phyloP scores from a whole-genome alignment of 306 rosid genomes.

The Lathyrus tuberosus region DNA sequence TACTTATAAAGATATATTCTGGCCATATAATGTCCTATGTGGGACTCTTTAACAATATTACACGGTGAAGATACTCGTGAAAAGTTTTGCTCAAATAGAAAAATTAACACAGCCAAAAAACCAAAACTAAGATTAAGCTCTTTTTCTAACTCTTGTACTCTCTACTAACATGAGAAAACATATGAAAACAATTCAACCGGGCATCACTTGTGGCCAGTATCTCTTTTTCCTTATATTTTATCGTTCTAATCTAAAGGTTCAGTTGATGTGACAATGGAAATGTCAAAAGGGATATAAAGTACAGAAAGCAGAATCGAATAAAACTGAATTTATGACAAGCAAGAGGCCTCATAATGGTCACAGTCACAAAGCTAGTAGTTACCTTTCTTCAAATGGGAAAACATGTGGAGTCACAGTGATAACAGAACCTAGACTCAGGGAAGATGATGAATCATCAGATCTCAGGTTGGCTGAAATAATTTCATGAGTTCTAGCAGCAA shows the following conservation, averaged over 20 bases:
- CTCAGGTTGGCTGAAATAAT: constrained; percentile 61
- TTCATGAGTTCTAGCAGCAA: constrained; percentile 95
- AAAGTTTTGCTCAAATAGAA: neutral
- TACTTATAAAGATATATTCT: too few species aligned
- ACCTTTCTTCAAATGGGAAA: constrained; percentile 97
- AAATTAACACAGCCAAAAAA: constrained; percentile 21
- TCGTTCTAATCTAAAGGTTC: constrained; percentile 29
- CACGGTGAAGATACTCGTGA: constrained; percentile 1
- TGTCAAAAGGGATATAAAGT: constrained; percentile 26
- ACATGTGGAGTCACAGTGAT: constrained; percentile 82
- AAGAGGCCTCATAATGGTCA: constrained; percentile 34
- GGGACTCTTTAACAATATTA: neutral
- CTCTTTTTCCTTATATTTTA: constrained; percentile 19
- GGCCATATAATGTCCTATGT: too few species aligned
- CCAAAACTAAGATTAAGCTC: constrained; percentile 19
- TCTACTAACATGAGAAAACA: constrained; percentile 14
- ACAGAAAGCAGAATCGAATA: constrained; percentile 23
- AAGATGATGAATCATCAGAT: constrained; percentile 61
- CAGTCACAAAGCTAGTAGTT: constrained; percentile 38
- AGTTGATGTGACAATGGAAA: constrained; percentile 21
- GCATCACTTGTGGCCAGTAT: constrained; percentile 26
- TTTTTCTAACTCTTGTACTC: constrained; percentile 15
- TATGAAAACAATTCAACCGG: constrained; percentile 18
- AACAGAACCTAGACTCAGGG: constrained; percentile 62
- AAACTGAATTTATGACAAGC: constrained; percentile 28